Evolutionary conservation across 2,329 filamentous ascomycete species (phyloP).

Genomic region (Cercospora sesami): DNA sequence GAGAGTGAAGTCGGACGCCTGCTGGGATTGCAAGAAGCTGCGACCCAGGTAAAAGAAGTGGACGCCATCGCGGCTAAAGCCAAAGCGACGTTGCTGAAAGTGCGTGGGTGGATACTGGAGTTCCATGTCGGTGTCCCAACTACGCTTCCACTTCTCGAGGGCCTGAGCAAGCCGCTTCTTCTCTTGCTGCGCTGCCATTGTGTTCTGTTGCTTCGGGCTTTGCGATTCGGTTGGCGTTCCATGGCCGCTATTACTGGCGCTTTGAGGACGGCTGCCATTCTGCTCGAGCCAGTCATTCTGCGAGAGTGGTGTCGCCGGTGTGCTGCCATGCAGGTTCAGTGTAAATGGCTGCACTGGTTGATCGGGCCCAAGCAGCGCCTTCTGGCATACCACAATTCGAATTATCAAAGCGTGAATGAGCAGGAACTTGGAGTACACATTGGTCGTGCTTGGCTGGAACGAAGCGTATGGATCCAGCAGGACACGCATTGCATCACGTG

Average conservation of each 20-base stretch:
- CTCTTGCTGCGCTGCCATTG: constrained; percentile 51
- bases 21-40: constrained; percentile 59
- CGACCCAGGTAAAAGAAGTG: constrained; percentile 73
- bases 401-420: constrained; percentile 68
- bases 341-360: constrained; percentile 33
- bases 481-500: constrained; percentile 62
- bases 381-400: constrained; percentile 59
- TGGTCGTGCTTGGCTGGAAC: constrained; percentile 66
- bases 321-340: constrained; percentile 41
- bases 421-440: constrained; percentile 72
- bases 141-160: constrained; percentile 69
- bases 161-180: constrained; percentile 53
- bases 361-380: constrained; percentile 38
- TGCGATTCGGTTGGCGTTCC: constrained; percentile 46
- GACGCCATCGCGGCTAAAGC: constrained; percentile 70
- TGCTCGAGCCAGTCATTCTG: constrained; percentile 60
- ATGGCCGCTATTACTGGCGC: constrained; percentile 40
- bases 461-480: constrained; percentile 60
- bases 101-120: constrained; percentile 62
- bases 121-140: constrained; percentile 70
- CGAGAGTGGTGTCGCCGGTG: constrained; percentile 58
- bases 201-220: constrained; percentile 44
- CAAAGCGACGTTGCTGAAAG: constrained; percentile 60
- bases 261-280: constrained; percentile 36
- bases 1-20: constrained; percentile 52